A percentile compares a stretch with the other conserved stretches of the same genome.
Evolutionary conservation across 345 rosid genomes (phyloP).

Genomic region (Brassica incana): DNA sequence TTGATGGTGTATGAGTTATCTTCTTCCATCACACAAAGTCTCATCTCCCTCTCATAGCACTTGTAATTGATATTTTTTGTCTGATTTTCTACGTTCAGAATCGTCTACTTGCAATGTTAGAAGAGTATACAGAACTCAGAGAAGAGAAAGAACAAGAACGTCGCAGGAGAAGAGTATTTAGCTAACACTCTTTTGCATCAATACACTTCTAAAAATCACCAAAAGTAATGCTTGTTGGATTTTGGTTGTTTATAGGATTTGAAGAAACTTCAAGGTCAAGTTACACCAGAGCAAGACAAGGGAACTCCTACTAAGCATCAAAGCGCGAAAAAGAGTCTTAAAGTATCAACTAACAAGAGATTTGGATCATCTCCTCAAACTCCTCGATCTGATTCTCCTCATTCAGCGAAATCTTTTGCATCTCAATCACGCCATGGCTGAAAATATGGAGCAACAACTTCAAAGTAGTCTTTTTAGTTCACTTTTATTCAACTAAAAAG

Average conservation of each 20-base stretch:
- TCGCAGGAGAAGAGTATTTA: conserved; percentile 63
- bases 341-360: conserved; percentile 64
- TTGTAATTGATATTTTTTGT: neutral
- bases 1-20: conserved; percentile 50
- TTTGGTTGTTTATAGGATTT: conserved; percentile 58
- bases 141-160: conserved; percentile 94
- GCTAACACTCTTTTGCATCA: neutral
- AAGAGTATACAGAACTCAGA: conserved; percentile 63
- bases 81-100: conserved; percentile 44
- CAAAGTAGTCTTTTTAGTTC: conserved; percentile 17
- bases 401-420: conserved; percentile 43
- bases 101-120: conserved; percentile 80
- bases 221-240: neutral
- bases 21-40: neutral
- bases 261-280: conserved; percentile 91
- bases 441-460: conserved; percentile 41
- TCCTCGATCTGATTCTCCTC: conserved; percentile 53
- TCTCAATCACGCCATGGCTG: conserved; percentile 46
- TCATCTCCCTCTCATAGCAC: neutral
- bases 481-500: neutral
- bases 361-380: conserved; percentile 57
- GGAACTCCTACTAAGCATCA: conserved; percentile 75
- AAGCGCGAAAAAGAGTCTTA: conserved; percentile 58
- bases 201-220: neutral
- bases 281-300: conserved; percentile 84